Evolutionary conservation across 2,329 filamentous ascomycete species (phyloP).

Genomic region (Epichloe gansuensis): DNA sequence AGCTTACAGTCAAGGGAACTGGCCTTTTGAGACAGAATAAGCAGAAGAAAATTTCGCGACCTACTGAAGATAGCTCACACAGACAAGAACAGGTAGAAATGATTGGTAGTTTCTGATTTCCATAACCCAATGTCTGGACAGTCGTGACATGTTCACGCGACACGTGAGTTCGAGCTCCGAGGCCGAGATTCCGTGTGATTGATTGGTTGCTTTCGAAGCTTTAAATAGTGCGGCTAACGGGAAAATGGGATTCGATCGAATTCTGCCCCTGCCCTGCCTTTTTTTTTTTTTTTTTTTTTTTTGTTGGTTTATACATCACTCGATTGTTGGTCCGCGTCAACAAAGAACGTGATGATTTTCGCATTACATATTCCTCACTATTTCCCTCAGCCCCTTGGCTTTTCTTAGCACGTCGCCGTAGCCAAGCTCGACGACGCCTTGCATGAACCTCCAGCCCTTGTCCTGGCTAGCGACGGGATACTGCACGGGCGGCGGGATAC

Average conservation of each 20-base stretch:
- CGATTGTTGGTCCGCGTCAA: neutral
- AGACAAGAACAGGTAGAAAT: neutral
- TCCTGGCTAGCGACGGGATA: slow-evolving; percentile 64
- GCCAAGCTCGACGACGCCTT: slow-evolving; percentile 48
- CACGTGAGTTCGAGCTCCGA: neutral
- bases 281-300: neutral
- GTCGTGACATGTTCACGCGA: neutral
- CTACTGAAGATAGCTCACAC: neutral
- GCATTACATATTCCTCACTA: slow-evolving; percentile 30
- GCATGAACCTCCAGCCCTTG: slow-evolving; percentile 53
- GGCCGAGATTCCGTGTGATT: too few species aligned
- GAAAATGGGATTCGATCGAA: neutral
- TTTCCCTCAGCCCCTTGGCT: slow-evolving; percentile 26
- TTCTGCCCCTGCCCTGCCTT: neutral
- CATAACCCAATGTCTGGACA: neutral
- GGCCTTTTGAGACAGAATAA: neutral
- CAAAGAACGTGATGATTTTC: neutral
- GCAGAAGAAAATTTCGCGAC: neutral
- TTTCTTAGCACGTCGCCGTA: slow-evolving; percentile 35
- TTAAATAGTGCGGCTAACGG: too few species aligned
- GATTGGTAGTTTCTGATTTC: neutral
- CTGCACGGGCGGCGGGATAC: slow-evolving; percentile 67
- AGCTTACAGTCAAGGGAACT: neutral
- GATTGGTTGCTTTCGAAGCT: too few species aligned
- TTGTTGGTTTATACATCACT: neutral